phyloP scores from a whole-genome alignment of 2,329 filamentous ascomycete species.

The Neobulgaria alba region DNA sequence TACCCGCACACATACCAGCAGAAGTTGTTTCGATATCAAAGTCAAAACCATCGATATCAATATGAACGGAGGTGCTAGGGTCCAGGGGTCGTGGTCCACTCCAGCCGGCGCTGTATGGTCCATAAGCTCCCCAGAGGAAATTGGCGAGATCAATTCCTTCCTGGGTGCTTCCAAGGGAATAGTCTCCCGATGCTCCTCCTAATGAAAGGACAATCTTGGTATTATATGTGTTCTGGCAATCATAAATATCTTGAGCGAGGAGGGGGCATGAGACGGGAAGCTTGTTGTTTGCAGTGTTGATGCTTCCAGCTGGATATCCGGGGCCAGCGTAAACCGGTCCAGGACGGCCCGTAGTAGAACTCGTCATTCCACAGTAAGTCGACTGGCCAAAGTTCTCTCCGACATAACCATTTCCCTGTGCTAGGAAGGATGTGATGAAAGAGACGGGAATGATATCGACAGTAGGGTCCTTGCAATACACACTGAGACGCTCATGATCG shows the following conservation, averaged over 20 bases:
- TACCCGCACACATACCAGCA: conserved; percentile 11
- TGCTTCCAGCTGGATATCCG: conserved; percentile 9
- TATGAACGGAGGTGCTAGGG: conserved; percentile 7
- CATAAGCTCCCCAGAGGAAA: conserved; percentile 34
- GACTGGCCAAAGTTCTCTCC: conserved; percentile 37
- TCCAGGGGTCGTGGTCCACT: conserved; percentile 1
- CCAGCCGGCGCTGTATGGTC: conserved; percentile 24
- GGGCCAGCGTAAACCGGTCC: conserved; percentile 18
- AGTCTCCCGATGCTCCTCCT: conserved; percentile 25
- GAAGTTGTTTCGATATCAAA: conserved; percentile 26
- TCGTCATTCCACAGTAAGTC: conserved; percentile 29
- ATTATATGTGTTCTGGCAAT: conserved; percentile 30
- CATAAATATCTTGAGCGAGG: conserved; percentile 31
- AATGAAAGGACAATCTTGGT: conserved; percentile 35
- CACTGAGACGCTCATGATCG: conserved; percentile 30
- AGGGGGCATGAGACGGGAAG: conserved; percentile 29
- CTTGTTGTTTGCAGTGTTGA: conserved; percentile 26
- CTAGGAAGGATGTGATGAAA: conserved; percentile 35
- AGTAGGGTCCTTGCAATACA: conserved; percentile 32
- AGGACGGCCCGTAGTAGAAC: conserved; percentile 22
- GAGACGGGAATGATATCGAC: conserved; percentile 37
- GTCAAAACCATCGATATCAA: conserved; percentile 29
- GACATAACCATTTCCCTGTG: conserved; percentile 35
- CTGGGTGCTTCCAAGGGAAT: conserved; percentile 27
- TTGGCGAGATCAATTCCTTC: conserved; percentile 31